A percentile compares a stretch with the other conserved stretches of the same genome.
phyloP scores from a whole-genome alignment of 2,329 filamentous ascomycete genomes.

The Dactylellina cionopaga region DNA sequence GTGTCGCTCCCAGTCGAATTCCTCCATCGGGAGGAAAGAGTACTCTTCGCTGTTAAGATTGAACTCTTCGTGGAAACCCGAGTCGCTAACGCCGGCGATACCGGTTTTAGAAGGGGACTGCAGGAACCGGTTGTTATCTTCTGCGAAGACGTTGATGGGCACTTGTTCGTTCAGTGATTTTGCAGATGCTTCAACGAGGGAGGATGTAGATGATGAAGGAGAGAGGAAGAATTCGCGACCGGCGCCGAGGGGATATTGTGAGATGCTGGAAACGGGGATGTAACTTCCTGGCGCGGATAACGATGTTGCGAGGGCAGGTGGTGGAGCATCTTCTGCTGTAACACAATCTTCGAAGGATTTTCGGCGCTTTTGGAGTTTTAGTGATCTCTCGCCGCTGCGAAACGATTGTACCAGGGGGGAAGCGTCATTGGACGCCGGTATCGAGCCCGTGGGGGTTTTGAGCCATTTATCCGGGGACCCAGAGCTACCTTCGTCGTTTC shows the following conservation, averaged over 20 bases:
- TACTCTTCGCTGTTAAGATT: constrained; percentile 55
- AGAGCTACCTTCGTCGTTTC: constrained; percentile 48
- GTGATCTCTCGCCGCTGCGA: constrained; percentile 43
- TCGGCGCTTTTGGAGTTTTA: constrained; percentile 54
- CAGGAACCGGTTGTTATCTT: constrained; percentile 54
- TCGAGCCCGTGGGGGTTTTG: constrained; percentile 55
- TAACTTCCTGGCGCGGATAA: constrained; percentile 47
- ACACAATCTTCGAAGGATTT: constrained; percentile 56
- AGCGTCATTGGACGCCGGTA: constrained; percentile 45
- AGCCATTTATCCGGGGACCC: constrained; percentile 55
- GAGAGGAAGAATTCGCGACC: constrained; percentile 55
- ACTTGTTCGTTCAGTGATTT: constrained; percentile 54
- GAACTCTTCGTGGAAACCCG: constrained; percentile 54
- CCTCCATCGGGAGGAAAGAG: constrained; percentile 56
- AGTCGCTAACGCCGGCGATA: constrained; percentile 47
- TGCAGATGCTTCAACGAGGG: constrained; percentile 54
- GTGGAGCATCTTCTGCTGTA: constrained; percentile 55
- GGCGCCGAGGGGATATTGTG: constrained; percentile 43
- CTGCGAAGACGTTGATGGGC: constrained; percentile 53
- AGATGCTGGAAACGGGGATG: constrained; percentile 52
- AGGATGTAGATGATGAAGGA: constrained; percentile 55
- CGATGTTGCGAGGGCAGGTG: constrained; percentile 46
- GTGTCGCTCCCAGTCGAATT: constrained; percentile 56
- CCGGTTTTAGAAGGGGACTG: constrained; percentile 42
- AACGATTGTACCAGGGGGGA: constrained; percentile 36